These are phyloP conservation scores for Penicillium tannophilum DNA, from an alignment of 495 filamentous ascomycete species.

Conservation along the genomic window DNA sequence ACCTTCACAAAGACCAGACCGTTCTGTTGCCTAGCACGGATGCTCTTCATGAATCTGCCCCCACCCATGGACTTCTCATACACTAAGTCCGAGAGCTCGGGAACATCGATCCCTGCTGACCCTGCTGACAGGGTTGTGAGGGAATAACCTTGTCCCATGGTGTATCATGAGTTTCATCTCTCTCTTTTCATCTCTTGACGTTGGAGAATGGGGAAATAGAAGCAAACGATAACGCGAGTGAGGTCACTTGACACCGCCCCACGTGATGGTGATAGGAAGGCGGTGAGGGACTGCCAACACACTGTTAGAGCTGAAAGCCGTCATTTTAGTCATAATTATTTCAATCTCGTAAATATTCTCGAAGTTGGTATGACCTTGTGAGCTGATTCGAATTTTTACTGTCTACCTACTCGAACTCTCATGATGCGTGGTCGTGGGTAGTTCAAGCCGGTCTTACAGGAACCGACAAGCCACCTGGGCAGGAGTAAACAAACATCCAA, in stretches of 20 bases:
- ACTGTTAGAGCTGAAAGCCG: neutral
- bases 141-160: conserved; percentile 97
- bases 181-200: conserved; percentile 11
- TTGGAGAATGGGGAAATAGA: conserved; percentile 6
- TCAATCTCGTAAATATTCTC: neutral
- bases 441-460: neutral
- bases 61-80: conserved; percentile 94
- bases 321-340: neutral
- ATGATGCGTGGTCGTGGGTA: neutral
- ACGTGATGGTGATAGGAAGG: conserved; percentile 26
- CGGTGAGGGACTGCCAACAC: conserved; percentile 21
- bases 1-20: conserved; percentile 92
- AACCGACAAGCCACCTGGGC: neutral
- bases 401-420: neutral
- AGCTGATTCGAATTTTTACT: neutral
- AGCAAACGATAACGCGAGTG: conserved; percentile 15
- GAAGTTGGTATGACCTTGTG: neutral
- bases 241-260: conserved; percentile 28
- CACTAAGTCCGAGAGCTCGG: conserved; percentile 82
- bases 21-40: conserved; percentile 84
- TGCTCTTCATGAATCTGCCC: conserved; percentile 96
- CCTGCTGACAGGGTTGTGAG: conserved; percentile 86
- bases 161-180: conserved; percentile 45
- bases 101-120: conserved; percentile 88
- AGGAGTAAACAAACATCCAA: conserved; percentile 1